phyloP scores from a whole-genome alignment of 2,329 filamentous ascomycete species.

The Neofusicoccum umdonicola region DNA sequence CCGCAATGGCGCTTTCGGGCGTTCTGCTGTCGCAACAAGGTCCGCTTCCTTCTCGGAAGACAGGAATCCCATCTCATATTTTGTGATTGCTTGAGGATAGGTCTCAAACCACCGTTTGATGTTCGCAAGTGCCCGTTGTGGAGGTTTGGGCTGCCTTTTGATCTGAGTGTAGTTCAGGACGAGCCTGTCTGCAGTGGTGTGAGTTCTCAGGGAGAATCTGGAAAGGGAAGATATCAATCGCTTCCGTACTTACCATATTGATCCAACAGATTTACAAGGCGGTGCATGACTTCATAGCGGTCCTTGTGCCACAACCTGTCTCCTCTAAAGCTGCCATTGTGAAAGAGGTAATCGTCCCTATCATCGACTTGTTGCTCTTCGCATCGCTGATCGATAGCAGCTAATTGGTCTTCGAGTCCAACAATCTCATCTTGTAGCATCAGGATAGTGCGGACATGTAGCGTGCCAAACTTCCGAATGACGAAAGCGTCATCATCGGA shows the following conservation, averaged over 20 bases:
- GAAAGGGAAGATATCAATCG: too few species aligned
- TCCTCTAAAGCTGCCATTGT: neutral
- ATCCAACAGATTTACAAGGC: neutral
- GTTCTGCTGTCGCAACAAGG: neutral
- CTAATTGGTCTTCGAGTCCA: neutral
- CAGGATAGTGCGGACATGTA: neutral
- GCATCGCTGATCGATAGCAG: neutral
- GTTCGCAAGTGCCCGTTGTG: neutral
- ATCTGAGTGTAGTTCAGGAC: neutral
- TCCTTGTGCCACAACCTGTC: neutral
- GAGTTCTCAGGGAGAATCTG: neutral
- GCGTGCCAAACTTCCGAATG: neutral
- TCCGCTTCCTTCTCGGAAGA: neutral
- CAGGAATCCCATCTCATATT: neutral
- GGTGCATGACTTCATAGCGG: neutral
- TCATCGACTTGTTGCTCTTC: neutral
- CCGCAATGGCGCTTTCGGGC: neutral
- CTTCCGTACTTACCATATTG: neutral
- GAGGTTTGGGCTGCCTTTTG: neutral
- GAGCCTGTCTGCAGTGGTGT: neutral
- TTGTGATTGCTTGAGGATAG: neutral
- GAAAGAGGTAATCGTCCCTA: neutral
- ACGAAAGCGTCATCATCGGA: neutral
- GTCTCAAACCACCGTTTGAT: neutral
- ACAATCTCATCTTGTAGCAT: constrained; percentile 1